Base-by-base conservation (phyloP, 2,329 filamentous ascomycete species). In the Clonostachys chloroleuca region DNA sequence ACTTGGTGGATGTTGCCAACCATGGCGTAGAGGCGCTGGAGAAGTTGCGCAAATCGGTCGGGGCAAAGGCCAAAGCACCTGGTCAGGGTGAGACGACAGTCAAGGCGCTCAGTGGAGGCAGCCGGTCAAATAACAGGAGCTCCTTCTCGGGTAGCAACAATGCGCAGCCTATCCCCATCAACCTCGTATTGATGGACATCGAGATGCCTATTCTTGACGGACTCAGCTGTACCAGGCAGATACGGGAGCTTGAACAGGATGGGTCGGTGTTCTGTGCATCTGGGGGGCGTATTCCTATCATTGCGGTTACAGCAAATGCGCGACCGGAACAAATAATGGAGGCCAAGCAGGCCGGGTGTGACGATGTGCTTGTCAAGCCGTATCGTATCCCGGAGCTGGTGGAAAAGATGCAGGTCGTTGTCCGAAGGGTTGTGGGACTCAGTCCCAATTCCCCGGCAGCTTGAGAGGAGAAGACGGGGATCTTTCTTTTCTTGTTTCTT, bases 181-280 rank as follows among this genome's bases (percentile, higher is more conserved):
- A 78, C 44, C 70, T 88, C 5, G 79, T 89, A 16, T 69, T 89
- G 17, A 89, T 89, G 86, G 86, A 89, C 56, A 81, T 87, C 54
- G 84, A 89, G 58, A 89, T 89, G 86, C 86, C 86, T 2, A 67
- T 88, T 14, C 85, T 86, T 72, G 84, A 89, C 54, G 86, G 86
- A 0, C 67, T 86, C 48, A 80, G 81, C 2, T 86, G 84, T 58
- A 84, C 83, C 12, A 72, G 74, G 34, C 73, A 74, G 40, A 87
- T 90, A 47, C 75, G 86, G 14, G 73, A 80, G 51, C 62, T 86
- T 47, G 82, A 87, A 60, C 65, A 63, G 39, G 64, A 72, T 34
- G 78, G 78, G 9, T 70, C 71, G 50, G 67, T 85, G 5, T 61
- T 68, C 40, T 65, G 62, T 47, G 60, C 63, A 5, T 66, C 61